Evolutionary conservation across 768 basidiomycete species (phyloP), one percentile per base, ranked within the genome.

Genomic region (Cantharellus cinnabarinus): DNA sequence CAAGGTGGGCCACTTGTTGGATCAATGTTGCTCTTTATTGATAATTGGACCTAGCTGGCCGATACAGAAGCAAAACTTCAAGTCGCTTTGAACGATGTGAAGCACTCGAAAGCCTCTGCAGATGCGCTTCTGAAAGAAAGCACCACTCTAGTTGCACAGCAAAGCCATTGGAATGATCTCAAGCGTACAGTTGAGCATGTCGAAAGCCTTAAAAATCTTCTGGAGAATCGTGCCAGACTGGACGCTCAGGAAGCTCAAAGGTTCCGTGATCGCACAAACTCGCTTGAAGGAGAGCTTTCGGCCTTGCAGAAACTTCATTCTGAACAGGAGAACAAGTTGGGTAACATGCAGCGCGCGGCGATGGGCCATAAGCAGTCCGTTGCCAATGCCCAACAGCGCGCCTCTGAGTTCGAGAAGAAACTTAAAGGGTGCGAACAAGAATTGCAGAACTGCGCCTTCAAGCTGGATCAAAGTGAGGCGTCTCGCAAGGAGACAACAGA

Each of bases 341-440:
- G 73, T 37, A 82, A 77, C 64, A 78, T 72, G 64, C 85, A 89
- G 52, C 77, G 79, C 57, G 71, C 79, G 5, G 73, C 79, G 1
- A 70, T 70, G 34, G 69, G 79, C 15, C 74, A 78, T 2, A 78
- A 79, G 50, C 80, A 85, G 66, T 82, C 70, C 66, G 74, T 89
- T 38, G 69, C 75, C 29, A 80, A 83, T 62, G 81, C 83, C 29
- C 83, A 89, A 62, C 84, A 87, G 67, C 83, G 84, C 35, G 77
- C 84, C 2, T 71, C 77, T 2, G 88, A 90, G 64, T 89, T 84
- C 85, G 88, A 90, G 69, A 77, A 77, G 62, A 81, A 81, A 34
- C 79, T 83, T 20, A 81, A 80, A 65, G 83, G 85, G 62, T 75
- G 76, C 50, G 83, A 87, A 68, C 71, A 72, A 29, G 76, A 82